phyloP scores from a whole-genome alignment of 2,329 filamentous ascomycete species.

The Colletotrichum tamarilloi region DNA sequence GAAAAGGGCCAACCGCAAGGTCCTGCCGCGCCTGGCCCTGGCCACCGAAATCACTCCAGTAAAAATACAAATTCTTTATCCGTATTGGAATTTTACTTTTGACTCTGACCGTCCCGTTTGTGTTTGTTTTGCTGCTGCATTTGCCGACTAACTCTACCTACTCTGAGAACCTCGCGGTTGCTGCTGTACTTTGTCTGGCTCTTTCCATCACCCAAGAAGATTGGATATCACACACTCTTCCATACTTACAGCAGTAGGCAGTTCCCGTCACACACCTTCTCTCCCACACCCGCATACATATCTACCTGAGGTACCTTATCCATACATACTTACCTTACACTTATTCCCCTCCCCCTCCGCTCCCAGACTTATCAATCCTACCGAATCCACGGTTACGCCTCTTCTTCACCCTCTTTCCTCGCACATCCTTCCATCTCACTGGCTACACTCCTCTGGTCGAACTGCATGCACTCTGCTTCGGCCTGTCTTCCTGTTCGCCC shows the following conservation, averaged over 20 bases:
- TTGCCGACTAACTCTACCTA: background rate
- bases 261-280: background rate
- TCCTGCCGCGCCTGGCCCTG: constrained; percentile 22
- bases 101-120: constrained; percentile 8
- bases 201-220: background rate
- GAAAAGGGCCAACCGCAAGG: constrained; percentile 21
- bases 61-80: constrained; percentile 28
- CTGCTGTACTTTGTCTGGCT: background rate
- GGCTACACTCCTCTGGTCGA: background rate
- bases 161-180: background rate
- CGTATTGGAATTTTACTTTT: constrained; percentile 1
- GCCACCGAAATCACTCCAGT: constrained; percentile 15
- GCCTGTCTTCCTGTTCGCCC: background rate
- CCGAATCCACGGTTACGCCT: background rate
- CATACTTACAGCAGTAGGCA: background rate
- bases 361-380: background rate
- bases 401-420: background rate
- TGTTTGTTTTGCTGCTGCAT: constrained; percentile 12
- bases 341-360: background rate
- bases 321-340: background rate
- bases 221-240: background rate
- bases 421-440: background rate
- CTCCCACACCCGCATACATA: background rate
- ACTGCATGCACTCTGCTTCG: background rate
- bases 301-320: too few relatives aligned